Base-by-base conservation (phyloP, 176 grass and related monocot species). In the Musa itinerans region DNA sequence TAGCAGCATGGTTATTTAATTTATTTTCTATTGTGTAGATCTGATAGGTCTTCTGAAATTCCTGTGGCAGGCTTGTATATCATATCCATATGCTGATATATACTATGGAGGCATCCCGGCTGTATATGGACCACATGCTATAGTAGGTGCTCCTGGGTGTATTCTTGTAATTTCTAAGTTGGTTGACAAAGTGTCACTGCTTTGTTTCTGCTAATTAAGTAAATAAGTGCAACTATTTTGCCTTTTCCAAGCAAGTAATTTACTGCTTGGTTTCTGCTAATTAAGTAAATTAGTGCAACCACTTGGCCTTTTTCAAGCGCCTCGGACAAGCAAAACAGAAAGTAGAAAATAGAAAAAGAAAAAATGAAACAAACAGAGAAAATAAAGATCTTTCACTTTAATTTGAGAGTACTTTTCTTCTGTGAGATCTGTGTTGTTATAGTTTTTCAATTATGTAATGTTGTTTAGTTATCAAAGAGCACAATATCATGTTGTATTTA, bases 21-120 rank as follows among this genome's bases (percentile, higher is more conserved):
- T 2, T 58, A 20, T 21, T 10, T 16, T 52, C 14, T 73, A 6
- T 53, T 53, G 24, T 26, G 11, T 23, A 50, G 11, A 62, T 63
- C 34, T 43, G 43, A 23, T 27, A 23, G 23, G 51, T 63, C 2
- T 34, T 52, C 17, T 53, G 69, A 13, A 9, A 9, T 73, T 63
- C 29, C 34, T 43, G 2, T 52, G 10, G 76, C 90, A 99, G 95
- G 88, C 85, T 76, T 80, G 72, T 26, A 70, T 92, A 19, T 73
- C 95, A 71, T 99, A 88, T 76, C 86, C 95, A 2, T 99, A 92
- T 84, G 77, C 65, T 74, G 91, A 99, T 83, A 56, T 83, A 58
- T 86, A 78, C 83, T 92, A 84, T 72, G 79, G 85, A 79, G 81
- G 81, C 19, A 34, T 81, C 25, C 52, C 94, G 69, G 61, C 88